A percentile compares a stretch with the other conserved stretches of the same genome.
Conservation (phyloP, 306 rosid species). For the Datisca glomerata region DNA sequence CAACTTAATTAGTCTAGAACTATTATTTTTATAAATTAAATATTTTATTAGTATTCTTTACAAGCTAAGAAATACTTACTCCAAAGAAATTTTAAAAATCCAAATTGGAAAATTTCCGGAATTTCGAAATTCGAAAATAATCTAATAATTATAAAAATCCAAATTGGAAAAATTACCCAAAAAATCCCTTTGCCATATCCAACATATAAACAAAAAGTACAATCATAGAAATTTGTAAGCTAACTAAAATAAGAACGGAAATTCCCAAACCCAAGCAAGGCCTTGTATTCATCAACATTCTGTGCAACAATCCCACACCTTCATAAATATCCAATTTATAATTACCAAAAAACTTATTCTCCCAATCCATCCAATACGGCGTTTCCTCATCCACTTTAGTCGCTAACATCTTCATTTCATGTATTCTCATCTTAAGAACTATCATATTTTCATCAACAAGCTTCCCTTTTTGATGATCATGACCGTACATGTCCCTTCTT, state of each 20-base stretch:
- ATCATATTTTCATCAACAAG: slow-evolving; percentile 24
- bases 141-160: too few species aligned
- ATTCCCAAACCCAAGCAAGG: slow-evolving; percentile 22
- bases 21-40: too few species aligned
- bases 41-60: too few species aligned
- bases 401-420: slow-evolving; percentile 17
- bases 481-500: too few species aligned
- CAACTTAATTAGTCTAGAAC: too few species aligned
- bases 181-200: too few species aligned
- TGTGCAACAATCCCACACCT: slow-evolving; percentile 15
- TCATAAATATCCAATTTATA: slow-evolving; percentile 16
- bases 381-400: slow-evolving; percentile 13
- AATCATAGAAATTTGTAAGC: too few species aligned
- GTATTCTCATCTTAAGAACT: slow-evolving; percentile 20
- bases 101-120: too few species aligned
- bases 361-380: slow-evolving; percentile 29
- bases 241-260: too few species aligned
- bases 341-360: slow-evolving; percentile 9
- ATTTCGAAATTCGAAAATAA: too few species aligned
- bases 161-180: too few species aligned
- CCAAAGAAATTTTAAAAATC: background rate
- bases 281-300: slow-evolving; percentile 17
- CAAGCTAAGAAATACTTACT: background rate
- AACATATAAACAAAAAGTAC: too few species aligned
- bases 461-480: slow-evolving; percentile 5